These are phyloP conservation scores for Phytophthora lateralis DNA, from an alignment of 352 stramenopile species.

Conservation along the genomic window DNA sequence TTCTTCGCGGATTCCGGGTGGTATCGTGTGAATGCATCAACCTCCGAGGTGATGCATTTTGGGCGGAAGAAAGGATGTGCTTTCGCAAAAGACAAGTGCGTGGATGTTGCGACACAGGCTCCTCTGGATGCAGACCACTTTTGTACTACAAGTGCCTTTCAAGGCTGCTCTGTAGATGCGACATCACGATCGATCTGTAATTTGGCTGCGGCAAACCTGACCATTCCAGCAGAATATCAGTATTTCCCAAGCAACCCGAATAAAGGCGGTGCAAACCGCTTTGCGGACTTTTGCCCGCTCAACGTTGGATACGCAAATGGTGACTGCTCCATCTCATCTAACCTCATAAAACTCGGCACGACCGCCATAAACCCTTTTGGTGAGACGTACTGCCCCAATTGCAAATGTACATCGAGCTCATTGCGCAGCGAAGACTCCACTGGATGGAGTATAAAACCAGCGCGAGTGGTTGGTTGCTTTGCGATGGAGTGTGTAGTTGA, in stretches of 20 bases:
- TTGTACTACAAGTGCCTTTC: constrained; percentile 42
- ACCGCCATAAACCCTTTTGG: constrained; percentile 68
- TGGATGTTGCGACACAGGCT: constrained; percentile 46
- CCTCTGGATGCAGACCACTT: constrained; percentile 56
- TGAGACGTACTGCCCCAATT: constrained; percentile 73
- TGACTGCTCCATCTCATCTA: constrained; percentile 54
- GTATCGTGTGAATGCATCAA: constrained; percentile 65
- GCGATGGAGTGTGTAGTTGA: constrained; percentile 49
- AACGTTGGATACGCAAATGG: constrained; percentile 58
- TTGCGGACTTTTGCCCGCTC: constrained; percentile 73
- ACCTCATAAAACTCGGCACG: constrained; percentile 44
- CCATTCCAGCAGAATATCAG: constrained; percentile 58
- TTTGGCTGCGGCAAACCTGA: constrained; percentile 31
- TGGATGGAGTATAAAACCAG: constrained; percentile 50
- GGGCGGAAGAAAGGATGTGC: constrained; percentile 55
- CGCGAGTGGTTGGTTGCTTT: constrained; percentile 68
- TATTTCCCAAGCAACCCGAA: constrained; percentile 55
- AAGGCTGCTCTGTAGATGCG: constrained; percentile 73
- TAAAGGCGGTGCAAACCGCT: constrained; percentile 53
- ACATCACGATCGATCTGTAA: constrained; percentile 63
- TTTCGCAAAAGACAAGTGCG: constrained; percentile 64
- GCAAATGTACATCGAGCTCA: constrained; percentile 65
- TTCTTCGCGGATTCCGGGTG: constrained; percentile 82
- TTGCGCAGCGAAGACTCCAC: constrained; percentile 61
- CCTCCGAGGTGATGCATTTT: constrained; percentile 57